Base-by-base conservation (phyloP, 2,329 filamentous ascomycete genomes). In the Lachnellula hyalina region DNA sequence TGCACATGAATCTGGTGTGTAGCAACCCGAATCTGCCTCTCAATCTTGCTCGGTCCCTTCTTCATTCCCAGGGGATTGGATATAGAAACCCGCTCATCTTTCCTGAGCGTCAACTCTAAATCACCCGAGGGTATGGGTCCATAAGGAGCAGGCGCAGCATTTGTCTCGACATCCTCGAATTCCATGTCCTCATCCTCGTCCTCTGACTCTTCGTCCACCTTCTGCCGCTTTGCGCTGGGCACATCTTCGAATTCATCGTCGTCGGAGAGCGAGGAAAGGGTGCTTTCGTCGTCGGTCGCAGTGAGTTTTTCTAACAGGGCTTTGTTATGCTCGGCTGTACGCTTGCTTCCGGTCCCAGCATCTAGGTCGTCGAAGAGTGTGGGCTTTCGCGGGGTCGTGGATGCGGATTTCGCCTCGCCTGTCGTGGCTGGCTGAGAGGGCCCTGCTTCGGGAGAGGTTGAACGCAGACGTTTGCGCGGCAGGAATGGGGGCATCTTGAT, bases 1-100 rank as follows among this genome's bases (percentile, higher is more conserved):
- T 95, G 85, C 2, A 97, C 91, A 71, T 99, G 94, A 62, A 96
- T 79, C 63, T 89, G 89, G 71, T 99, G 94, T 0, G 90, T 91
- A 3, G 85, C 79, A 35, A 85, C 81, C 25, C 94, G 82, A 53
- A 93, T 87, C 57, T 84, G 81, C 50, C 90, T 83, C 67, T 96
- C 90, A 28, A 87, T 83, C 72, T 96, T 96, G 2, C 89, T 87
- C 0, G 89, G 88, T 0, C 90, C 92, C 68, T 93, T 96, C 71
- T 90, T 96, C 17, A 76, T 75, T 21, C 83, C 82, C 45, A 82
- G 75, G 0, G 81, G 75, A 60, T 85, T 85, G 9, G 78, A 78
- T 28, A 87, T 69, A 0, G 82, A 81, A n/a, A 86, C 78, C 21
- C 79, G 73, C 8, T 78, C 76, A 55, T 83, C 81, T 61, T 76